Percentiles rank a stretch among this genome's conserved stretches.
Conservation (phyloP, 78 protist genomes). For the Dictyostelium firmibasis region DNA sequence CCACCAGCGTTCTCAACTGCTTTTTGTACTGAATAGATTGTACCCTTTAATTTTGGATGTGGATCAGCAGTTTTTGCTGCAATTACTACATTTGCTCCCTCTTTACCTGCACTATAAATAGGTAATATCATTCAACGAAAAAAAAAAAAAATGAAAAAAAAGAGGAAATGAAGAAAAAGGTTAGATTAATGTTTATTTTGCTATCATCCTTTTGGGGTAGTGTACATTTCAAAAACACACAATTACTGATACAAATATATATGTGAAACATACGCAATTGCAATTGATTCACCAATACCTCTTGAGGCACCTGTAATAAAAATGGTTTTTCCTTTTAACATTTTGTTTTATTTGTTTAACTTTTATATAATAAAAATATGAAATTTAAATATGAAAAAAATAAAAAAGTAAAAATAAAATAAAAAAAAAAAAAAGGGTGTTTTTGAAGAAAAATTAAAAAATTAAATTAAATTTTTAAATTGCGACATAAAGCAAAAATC, state of each 20-base stretch:
- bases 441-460: neutral
- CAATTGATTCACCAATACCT: conserved; percentile 84
- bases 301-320: conserved; percentile 82
- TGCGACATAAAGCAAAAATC: neutral
- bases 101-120: conserved; percentile 62
- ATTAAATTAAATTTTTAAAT: neutral
- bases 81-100: conserved; percentile 75
- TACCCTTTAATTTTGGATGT: conserved; percentile 92
- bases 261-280: conserved; percentile 20
- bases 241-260: neutral
- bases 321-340: conserved; percentile 61
- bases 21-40: conserved; percentile 85
- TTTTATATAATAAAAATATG: neutral
- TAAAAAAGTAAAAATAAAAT: too few species aligned
- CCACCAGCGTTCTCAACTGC: conserved; percentile 86
- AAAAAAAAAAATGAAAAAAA: neutral
- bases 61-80: conserved; percentile 87
- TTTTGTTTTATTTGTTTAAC: neutral
- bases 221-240: too few species aligned
- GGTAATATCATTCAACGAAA: neutral
- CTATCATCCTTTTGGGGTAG: neutral
- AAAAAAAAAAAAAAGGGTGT: neutral
- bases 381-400: neutral
- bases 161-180: neutral
- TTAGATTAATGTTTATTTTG: neutral